Conservation (phyloP, 192 early-diverging fungal genomes). For the Entomortierella parvispora region DNA sequence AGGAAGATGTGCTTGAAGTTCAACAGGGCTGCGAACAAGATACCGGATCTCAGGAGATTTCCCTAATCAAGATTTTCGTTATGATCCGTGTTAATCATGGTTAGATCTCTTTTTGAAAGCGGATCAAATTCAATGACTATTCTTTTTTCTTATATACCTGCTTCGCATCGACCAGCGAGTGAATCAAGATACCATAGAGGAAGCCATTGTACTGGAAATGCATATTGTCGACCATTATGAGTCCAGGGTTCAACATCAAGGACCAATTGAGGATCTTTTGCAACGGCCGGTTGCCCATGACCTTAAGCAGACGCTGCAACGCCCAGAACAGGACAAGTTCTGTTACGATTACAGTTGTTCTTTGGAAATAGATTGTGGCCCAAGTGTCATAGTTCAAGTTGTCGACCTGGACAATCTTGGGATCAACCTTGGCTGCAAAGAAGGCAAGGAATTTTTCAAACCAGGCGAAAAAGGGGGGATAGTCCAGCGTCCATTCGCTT, state of each 20-base stretch:
- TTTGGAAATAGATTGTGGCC: constrained; percentile 85
- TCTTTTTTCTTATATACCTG: constrained; percentile 54
- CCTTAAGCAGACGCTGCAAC: constrained; percentile 48
- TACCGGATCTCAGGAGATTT: constrained; percentile 70
- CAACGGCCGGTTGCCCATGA: constrained; percentile 46
- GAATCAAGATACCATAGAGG: constrained; percentile 86
- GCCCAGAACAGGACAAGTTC: constrained; percentile 85
- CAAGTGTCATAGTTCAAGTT: constrained; percentile 72
- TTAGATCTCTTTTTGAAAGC: constrained; percentile 5
- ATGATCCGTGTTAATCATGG: background rate
- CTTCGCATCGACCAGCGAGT: constrained; percentile 78
- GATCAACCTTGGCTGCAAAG: constrained; percentile 66
- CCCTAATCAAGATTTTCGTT: constrained; percentile 47
- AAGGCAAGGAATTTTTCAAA: constrained; percentile 85
- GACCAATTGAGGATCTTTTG: constrained; percentile 65
- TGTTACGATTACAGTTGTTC: constrained; percentile 81
- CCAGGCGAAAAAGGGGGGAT: constrained; percentile 98
- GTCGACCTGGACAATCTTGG: constrained; percentile 79
- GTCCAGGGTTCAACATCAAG: constrained; percentile 74
- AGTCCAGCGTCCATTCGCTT: constrained; percentile 95
- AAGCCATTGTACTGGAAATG: constrained; percentile 99
- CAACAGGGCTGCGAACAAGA: constrained; percentile 86
- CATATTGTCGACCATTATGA: constrained; percentile 89
- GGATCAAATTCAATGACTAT: too few relatives aligned
- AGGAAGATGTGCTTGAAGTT: constrained; percentile 99